Conservation (phyloP, 441 rosid species). For the Adansonia rubrostipa region DNA sequence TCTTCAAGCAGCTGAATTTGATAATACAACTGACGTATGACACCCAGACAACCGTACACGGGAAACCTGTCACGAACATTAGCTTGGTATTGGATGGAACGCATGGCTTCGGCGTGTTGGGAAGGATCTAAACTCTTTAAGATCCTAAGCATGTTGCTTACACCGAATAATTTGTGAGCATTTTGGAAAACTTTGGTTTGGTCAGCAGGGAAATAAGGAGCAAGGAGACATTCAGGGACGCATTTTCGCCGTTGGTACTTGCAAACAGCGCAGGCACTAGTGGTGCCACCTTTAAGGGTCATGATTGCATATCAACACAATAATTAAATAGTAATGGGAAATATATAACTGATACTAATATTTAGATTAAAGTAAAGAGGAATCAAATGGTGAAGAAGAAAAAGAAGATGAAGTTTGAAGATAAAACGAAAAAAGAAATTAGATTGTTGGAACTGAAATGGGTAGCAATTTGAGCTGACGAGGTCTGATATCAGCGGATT, state of each 20-base stretch:
- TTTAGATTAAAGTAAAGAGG: neutral
- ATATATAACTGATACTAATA: too few relatives aligned
- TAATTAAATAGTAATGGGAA: neutral
- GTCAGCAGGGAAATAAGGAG: slow-evolving; percentile 81
- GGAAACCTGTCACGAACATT: slow-evolving; percentile 75
- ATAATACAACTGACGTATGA: slow-evolving; percentile 51
- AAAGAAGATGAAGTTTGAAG: too few relatives aligned
- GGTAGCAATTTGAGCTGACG: slow-evolving; percentile 39
- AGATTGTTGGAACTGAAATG: slow-evolving; percentile 35
- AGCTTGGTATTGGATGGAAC: slow-evolving; percentile 74
- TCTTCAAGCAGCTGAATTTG: slow-evolving; percentile 57
- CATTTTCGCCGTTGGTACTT: slow-evolving; percentile 85
- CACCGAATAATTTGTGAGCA: slow-evolving; percentile 83
- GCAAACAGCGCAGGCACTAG: slow-evolving; percentile 94
- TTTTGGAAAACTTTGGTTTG: slow-evolving; percentile 72
- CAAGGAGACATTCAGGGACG: slow-evolving; percentile 60
- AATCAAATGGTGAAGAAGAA: neutral
- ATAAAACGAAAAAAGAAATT: neutral
- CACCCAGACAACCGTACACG: slow-evolving; percentile 73
- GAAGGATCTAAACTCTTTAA: slow-evolving; percentile 48
- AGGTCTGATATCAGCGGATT: slow-evolving; percentile 56
- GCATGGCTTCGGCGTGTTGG: slow-evolving; percentile 72
- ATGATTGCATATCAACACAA: slow-evolving; percentile 42
- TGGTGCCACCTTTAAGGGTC: slow-evolving; percentile 84
- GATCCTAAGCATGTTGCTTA: slow-evolving; percentile 67